These are phyloP conservation scores for Odonthalia washingtoniensis DNA, from an alignment of 31 red algal species.

Conservation along the genomic window DNA sequence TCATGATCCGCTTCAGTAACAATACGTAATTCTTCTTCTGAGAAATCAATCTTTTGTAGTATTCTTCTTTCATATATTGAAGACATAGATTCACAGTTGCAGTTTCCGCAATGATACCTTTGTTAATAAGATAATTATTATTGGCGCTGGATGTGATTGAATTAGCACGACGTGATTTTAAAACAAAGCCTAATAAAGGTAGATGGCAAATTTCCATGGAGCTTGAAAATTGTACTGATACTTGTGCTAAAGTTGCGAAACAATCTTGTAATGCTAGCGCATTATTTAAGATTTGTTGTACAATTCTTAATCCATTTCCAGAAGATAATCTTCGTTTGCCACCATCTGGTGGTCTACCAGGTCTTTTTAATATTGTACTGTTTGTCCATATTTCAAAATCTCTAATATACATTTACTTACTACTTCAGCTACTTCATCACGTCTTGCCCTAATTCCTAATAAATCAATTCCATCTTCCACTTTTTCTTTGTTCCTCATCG, in stretches of 20 bases:
- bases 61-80: constrained; percentile 43
- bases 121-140: too few relatives aligned
- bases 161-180: constrained; percentile 21
- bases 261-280: constrained; percentile 27
- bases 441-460: background rate
- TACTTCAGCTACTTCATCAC: background rate
- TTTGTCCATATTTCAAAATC: constrained; percentile 25
- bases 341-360: background rate
- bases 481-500: too few relatives aligned
- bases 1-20: constrained; percentile 4
- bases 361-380: constrained; percentile 28
- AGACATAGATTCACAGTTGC: constrained; percentile 36
- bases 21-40: background rate
- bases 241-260: constrained; percentile 64
- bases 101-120: background rate
- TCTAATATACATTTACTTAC: background rate
- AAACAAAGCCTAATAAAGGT: constrained; percentile 53
- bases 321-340: too few relatives aligned
- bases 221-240: constrained; percentile 52
- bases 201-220: constrained; percentile 50
- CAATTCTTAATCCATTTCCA: background rate
- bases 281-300: background rate
- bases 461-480: background rate
- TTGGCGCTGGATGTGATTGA: too few relatives aligned
- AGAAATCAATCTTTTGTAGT: constrained; percentile 2